phyloP scores from a whole-genome alignment of 106 monocot species.

The Triglochin maritima region DNA sequence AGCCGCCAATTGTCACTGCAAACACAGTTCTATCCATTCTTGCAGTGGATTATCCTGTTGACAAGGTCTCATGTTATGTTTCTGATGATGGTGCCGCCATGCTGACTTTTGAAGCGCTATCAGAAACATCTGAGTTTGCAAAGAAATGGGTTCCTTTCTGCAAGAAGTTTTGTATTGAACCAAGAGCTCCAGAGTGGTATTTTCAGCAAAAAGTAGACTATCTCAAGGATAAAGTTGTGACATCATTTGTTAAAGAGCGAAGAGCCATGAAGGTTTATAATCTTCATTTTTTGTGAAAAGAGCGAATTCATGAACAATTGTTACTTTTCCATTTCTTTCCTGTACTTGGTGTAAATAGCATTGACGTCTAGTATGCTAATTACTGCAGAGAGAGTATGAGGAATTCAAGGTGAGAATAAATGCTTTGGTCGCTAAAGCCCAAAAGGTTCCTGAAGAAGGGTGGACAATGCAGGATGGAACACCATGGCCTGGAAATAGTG shows the following conservation, averaged over 20 bases:
- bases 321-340: neutral
- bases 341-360: neutral
- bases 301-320: neutral
- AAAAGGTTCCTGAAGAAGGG: constrained; percentile 26
- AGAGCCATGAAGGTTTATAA: constrained; percentile 21
- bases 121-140: constrained; percentile 29
- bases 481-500: constrained; percentile 24
- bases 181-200: constrained; percentile 23
- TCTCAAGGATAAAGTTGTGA: constrained; percentile 22
- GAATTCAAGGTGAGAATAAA: constrained; percentile 26
- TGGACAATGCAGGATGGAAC: constrained; percentile 33
- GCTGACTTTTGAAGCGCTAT: constrained; percentile 30
- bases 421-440: constrained; percentile 26
- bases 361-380: neutral
- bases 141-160: constrained; percentile 27
- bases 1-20: constrained; percentile 70
- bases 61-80: constrained; percentile 68
- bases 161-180: constrained; percentile 24
- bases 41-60: constrained; percentile 67
- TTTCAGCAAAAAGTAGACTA: constrained; percentile 29
- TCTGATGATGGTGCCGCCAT: constrained; percentile 30
- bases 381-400: constrained; percentile 22
- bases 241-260: constrained; percentile 23
- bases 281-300: neutral
- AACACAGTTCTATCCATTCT: constrained; percentile 80